Percentiles rank a stretch among this genome's conserved stretches.
Evolutionary conservation across 2,329 filamentous ascomycete genomes (phyloP).

Genomic region (Rutstroemia sp.): DNA sequence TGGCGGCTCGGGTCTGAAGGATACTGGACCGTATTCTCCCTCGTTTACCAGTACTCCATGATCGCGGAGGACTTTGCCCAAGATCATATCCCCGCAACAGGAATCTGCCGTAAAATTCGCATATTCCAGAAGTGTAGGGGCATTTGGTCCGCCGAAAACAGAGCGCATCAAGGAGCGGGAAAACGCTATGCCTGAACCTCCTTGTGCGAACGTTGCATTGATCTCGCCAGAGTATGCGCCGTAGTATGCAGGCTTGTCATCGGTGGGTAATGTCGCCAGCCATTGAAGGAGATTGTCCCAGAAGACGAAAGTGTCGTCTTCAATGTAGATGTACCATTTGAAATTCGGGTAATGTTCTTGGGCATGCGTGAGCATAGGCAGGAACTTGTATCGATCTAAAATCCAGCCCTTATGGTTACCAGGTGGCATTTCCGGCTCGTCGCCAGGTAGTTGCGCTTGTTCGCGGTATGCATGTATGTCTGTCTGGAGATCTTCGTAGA

Average conservation of each 20-base stretch:
- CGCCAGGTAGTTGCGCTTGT: slow-evolving; percentile 7
- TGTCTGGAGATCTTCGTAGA: slow-evolving; percentile 1
- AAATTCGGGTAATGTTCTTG: not conserved
- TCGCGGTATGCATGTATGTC: slow-evolving; percentile 6
- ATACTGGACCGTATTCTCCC: not conserved
- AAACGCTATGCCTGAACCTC: slow-evolving; percentile 11
- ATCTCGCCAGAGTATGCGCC: slow-evolving; percentile 2
- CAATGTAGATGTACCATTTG: slow-evolving; percentile 15
- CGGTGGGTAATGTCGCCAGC: slow-evolving; percentile 1
- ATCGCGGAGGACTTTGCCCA: slow-evolving; percentile 11
- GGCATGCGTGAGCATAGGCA: slow-evolving; percentile 11
- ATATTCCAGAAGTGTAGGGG: slow-evolving; percentile 4
- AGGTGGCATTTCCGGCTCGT: slow-evolving; percentile 2
- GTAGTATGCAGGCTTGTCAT: slow-evolving; percentile 8
- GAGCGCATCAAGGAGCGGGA: slow-evolving; percentile 8
- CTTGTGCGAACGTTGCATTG: slow-evolving; percentile 10
- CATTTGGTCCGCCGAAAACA: slow-evolving; percentile 3
- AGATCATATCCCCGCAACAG: slow-evolving; percentile 13
- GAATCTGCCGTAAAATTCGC: slow-evolving; percentile 3
- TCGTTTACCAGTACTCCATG: slow-evolving; percentile 7
- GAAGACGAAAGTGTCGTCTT: slow-evolving; percentile 13
- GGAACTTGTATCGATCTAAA: slow-evolving; percentile 13
- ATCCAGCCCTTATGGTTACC: slow-evolving; percentile 6
- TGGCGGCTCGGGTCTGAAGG: slow-evolving; percentile 12
- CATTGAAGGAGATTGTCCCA: slow-evolving; percentile 1